Base-by-base conservation (phyloP, 805 yeast species). In the Metschnikowia peoriensis region DNA sequence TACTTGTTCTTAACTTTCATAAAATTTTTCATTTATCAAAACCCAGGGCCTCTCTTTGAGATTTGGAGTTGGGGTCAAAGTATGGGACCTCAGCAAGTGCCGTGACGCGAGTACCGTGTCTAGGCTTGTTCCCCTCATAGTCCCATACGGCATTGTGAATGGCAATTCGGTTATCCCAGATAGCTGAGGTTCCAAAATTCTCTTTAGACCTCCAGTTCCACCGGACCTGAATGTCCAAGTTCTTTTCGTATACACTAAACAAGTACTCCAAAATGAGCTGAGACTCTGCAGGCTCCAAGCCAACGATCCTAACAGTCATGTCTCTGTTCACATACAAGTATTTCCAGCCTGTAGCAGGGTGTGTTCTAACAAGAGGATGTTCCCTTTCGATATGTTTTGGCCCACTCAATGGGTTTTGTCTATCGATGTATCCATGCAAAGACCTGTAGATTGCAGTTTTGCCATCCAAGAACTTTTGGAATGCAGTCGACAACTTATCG, bases 161-260 rank as follows among this genome's bases (percentile, higher is more conserved):
- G 17, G 81, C 70, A 44, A 78, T 60, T 62, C 86, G 68, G 69
- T 82, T 82, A 60, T 82, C 86, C 85, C 86, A 82, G 38, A 81
- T 57, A 7, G 83, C 85, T 37, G 80, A 68, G 38, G 81, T 75
- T 32, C 81, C 80, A 14, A 63, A 63, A 5, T 78, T 78, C 17
- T 45, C 49, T 40, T 45, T 37, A 40, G 53, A 46, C 37, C 16
- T 45, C 53, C 53, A 50, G 50, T 50, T 50, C 40, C 40, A 50
- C 11, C 53, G 22, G 44, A 51, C 53, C 66, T 80, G 84, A 50
- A 79, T 74, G 57, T 81, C 85, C 47, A 77, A 75, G 61, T 78
- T 77, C 60, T 44, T 49, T 46, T 49, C 52, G 38, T 44, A 49
- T 28, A 49, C 28, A 16, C 16, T 7, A 43, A 44, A 49, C 48